Evolutionary conservation across 148 eudicot genomes (phyloP).

Genomic region (Cornus kousa): DNA sequence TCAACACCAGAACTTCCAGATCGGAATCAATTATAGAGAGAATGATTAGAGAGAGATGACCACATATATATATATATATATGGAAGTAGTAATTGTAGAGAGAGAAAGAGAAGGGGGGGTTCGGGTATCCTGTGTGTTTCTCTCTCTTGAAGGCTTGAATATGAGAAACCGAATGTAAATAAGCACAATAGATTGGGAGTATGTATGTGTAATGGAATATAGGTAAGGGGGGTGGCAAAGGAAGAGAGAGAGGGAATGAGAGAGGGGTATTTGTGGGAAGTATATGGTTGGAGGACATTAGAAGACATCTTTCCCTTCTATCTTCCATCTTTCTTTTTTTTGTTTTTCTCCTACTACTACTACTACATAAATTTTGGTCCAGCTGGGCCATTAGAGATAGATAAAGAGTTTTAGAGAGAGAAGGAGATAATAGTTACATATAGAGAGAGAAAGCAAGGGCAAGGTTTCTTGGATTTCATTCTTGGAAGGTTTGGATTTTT

Average conservation of each 20-base stretch:
- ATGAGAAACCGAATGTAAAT: slow-evolving; percentile 7
- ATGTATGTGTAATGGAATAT: not conserved
- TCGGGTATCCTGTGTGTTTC: not conserved
- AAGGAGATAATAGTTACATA: not conserved
- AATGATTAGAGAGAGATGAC: no score
- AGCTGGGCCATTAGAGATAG: slow-evolving; percentile 12
- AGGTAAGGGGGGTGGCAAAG: not conserved
- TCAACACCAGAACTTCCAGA: slow-evolving; percentile 12
- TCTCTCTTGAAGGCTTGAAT: not conserved
- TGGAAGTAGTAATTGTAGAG: not conserved
- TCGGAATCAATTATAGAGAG: not conserved
- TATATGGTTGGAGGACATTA: slow-evolving; percentile 19
- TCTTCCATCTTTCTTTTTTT: slow-evolving; percentile 15
- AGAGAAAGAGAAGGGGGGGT: not conserved
- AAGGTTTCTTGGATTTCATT: not conserved
- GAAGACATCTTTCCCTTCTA: slow-evolving; percentile 13
- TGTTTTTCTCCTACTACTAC: not conserved
- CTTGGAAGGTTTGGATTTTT: not conserved
- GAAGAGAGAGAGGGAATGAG: not conserved
- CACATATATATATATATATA: no score
- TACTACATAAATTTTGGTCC: slow-evolving; percentile 5
- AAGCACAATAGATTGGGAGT: slow-evolving; percentile 1
- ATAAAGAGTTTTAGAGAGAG: not conserved
- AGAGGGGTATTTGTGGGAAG: slow-evolving; percentile 15
- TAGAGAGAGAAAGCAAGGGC: not conserved